Evolutionary conservation across 352 stramenopile species (phyloP).

Genomic region (Pythium monospermum): DNA sequence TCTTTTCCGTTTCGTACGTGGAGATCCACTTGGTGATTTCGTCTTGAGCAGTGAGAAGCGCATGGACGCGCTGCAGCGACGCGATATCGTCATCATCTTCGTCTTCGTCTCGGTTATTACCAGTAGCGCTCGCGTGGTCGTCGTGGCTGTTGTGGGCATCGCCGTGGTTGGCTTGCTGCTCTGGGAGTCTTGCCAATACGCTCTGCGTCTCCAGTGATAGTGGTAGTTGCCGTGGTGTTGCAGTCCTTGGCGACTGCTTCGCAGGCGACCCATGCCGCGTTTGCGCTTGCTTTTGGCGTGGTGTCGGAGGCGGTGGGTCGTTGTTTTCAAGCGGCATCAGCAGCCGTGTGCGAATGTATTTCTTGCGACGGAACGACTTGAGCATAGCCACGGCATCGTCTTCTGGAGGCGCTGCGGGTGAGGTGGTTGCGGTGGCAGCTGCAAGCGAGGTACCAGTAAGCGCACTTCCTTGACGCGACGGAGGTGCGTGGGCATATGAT

Average conservation of each 20-base stretch:
- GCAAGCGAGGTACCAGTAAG: too few species aligned
- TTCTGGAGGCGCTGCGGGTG: constrained; percentile 2
- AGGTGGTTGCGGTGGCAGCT: too few species aligned
- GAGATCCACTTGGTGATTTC: constrained; percentile 60
- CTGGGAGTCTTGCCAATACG: background rate
- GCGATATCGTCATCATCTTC: constrained; percentile 24
- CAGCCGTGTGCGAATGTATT: constrained; percentile 36
- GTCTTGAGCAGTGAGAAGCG: constrained; percentile 33
- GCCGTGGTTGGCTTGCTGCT: background rate
- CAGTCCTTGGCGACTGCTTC: constrained; percentile 4
- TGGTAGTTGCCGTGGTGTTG: background rate
- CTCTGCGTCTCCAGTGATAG: constrained; percentile 13
- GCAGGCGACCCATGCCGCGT: constrained; percentile 12
- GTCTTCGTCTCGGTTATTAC: constrained; percentile 8
- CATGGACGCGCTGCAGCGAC: constrained; percentile 38
- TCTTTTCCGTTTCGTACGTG: constrained; percentile 61
- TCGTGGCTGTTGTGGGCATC: constrained; percentile 1
- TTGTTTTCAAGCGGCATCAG: constrained; percentile 33
- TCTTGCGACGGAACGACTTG: constrained; percentile 52
- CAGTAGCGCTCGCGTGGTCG: background rate
- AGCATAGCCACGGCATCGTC: constrained; percentile 16
- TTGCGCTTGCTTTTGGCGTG: too few species aligned
- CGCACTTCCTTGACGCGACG: too few species aligned
- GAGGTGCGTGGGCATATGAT: too few species aligned
- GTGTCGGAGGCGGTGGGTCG: constrained; percentile 11